Evolutionary conservation across 140 eudicot genomes (phyloP), one percentile per base, ranked within the genome.

Genomic region (Ambrosia hybrid): DNA sequence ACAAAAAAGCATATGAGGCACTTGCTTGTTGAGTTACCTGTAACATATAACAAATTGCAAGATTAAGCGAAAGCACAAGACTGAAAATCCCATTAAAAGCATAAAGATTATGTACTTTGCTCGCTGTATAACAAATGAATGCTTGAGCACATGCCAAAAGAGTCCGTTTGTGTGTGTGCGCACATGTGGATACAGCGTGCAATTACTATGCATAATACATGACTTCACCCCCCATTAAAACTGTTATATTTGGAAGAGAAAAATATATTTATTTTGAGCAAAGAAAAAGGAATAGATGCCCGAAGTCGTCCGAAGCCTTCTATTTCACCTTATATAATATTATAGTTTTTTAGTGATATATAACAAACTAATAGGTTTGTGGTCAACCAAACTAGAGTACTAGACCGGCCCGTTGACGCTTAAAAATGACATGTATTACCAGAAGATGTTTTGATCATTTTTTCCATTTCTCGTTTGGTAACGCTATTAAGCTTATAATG

Each of bases 1-100:
- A 77, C 66, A 34, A 57, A 58, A 75, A 3, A 37, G 10, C 62
- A 37, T 15, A 68, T 56, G 34, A 38, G 61, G 65, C 78, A 63
- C 74, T 73, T 34, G 70, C 74, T 73, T 34, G 74, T 57, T 1
- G 48, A 46, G 6, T 11, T 67, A 72, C 78, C 79, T 78, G 74
- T 4, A 72, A 67, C 63, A 79, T 46, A 76, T 39, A 65, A 65
- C 45, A 38, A 55, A 70, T 51, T 30, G 45, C 34, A 66, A 66
- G 13, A 67, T 64, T 49, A 73, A 34, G 13, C 4, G 2, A 62
- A 12, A 51, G 37, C 9, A 37, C 41, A 48, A 11, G 12, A 67
- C 12, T 49, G 4, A 67, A 9, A 3, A 34, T 34, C 43, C 45
- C 3, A 8, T 12, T 58, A 30, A 30, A 3, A 58, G 65, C 38